These are phyloP conservation scores for Liriodendron chinense DNA, from an alignment of 164 flowering plant genomes.

Conservation along the genomic window DNA sequence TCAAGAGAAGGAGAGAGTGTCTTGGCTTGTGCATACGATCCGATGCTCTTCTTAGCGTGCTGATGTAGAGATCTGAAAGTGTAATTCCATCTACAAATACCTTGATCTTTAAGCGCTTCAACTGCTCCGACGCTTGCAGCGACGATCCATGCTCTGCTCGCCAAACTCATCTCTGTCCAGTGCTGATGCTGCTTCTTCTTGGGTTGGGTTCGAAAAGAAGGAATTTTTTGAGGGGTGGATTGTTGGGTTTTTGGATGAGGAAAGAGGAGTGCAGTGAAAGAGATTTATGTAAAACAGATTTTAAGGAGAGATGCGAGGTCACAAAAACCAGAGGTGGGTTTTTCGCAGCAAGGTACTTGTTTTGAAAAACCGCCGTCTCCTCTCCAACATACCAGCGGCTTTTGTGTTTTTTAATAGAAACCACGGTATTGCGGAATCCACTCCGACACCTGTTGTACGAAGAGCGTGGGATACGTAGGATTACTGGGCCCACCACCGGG, in stretches of 20 bases:
- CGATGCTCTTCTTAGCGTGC: conserved; percentile 10
- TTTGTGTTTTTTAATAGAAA: background rate
- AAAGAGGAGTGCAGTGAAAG: background rate
- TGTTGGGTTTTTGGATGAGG: background rate
- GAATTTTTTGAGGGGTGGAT: no score
- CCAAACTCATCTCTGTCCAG: conserved; percentile 10
- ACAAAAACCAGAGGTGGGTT: background rate
- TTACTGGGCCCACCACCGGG: no score
- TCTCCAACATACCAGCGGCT: background rate
- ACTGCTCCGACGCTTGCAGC: conserved; percentile 22
- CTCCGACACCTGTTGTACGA: no score
- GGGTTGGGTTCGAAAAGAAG: background rate
- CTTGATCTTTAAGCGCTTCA: conserved; percentile 24
- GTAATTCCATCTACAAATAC: conserved; percentile 22
- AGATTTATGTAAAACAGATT: background rate
- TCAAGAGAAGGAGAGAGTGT: conserved; percentile 6
- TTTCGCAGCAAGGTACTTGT: background rate
- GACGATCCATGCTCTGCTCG: conserved; percentile 21
- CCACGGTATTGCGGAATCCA: no score
- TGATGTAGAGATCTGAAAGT: conserved; percentile 14
- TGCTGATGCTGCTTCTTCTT: no score
- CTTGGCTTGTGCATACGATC: conserved; percentile 15
- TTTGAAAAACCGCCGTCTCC: background rate
- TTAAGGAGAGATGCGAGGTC: background rate
- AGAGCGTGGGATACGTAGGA: no score